Evolutionary conservation across 441 rosid genomes (phyloP).

Genomic region (Pelargonium australe): DNA sequence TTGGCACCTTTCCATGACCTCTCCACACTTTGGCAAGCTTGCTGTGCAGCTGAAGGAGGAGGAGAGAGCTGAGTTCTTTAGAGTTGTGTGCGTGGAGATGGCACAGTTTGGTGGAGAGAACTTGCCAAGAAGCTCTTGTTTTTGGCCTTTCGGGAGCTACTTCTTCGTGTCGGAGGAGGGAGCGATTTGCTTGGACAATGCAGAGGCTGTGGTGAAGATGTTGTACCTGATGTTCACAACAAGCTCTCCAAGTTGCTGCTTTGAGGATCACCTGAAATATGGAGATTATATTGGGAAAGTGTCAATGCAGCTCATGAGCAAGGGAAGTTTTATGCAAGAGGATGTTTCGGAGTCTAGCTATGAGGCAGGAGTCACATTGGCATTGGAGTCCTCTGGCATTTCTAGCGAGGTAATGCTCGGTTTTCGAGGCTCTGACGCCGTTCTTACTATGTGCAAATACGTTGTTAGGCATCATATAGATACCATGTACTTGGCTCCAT

Average conservation of each 20-base stretch:
- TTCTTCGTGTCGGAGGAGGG: constrained; percentile 63
- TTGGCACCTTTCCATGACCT: constrained; percentile 29
- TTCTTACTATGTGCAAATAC: no score
- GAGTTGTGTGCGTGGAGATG: constrained; percentile 20
- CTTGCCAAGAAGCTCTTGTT: constrained; percentile 19
- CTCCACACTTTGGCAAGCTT: constrained; percentile 9
- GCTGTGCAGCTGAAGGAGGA: constrained; percentile 15
- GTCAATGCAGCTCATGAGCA: constrained; percentile 35
- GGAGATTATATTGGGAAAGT: constrained; percentile 36
- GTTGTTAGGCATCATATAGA: no score
- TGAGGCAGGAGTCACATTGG: constrained; percentile 51
- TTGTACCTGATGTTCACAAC: constrained; percentile 41
- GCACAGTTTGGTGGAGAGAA: constrained; percentile 6
- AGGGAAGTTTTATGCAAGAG: constrained; percentile 29
- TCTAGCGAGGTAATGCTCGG: constrained; percentile 29
- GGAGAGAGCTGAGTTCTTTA: constrained; percentile 19
- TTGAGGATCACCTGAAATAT: constrained; percentile 57
- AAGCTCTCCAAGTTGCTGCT: constrained; percentile 28
- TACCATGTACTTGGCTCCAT: no score
- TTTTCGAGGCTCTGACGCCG: no score
- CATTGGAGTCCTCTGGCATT: constrained; percentile 56
- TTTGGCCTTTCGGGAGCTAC: constrained; percentile 69
- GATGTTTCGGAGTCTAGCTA: constrained; percentile 46
- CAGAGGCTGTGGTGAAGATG: constrained; percentile 40
- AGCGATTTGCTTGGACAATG: constrained; percentile 56